Evolutionary conservation across 2,329 filamentous ascomycete species (phyloP), one percentile per base, ranked within the genome.

Genomic region (Alternaria conjuncta): DNA sequence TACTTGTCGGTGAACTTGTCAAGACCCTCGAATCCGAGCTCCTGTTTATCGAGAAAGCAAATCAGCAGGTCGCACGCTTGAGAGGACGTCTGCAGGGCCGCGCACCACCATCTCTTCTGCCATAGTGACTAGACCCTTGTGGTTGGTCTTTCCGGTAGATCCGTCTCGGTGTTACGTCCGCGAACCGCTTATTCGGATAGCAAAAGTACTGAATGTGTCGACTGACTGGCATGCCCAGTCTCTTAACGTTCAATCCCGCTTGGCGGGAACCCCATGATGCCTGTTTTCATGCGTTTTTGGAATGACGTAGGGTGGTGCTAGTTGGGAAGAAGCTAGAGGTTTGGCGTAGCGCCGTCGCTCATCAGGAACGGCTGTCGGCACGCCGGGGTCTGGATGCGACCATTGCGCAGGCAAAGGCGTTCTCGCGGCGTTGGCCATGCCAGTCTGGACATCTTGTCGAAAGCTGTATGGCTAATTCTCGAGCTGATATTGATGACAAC

Each of bases 21-120:
- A 6, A 79, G 62, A n/a, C 75, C 75, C 62, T 76, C 74, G 44
- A 79, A 74, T 3, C 78, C 78, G 8, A 80, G 74, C 65, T 80
- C 78, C 78, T 80, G 57, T 58, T 45, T 11, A 11, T 23, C 36
- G 43, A 57, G 44, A 55, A 54, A 12, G 45, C 30, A 46, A 56
- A 66, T 71, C 64, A 71, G 68, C 61, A 56, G 11, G 53, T 11
- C 28, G 30, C 41, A 57, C 15, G 11, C 15, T 36, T 21, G n/a
- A 46, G 18, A 28, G 20, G 53, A 32, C 12, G 32, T 13, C 10
- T 47, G 20, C 43, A 36, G 57, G 45, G 57, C 36, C 61, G 63
- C 72, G 65, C 69, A 76, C 73, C 63, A 73, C 68, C 10, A 76
- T 58, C 50, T 76, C 73, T 64, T 71, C 68, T 26, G 66, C 70